Percentiles rank a stretch among this genome's conserved stretches.
Evolutionary conservation across 2,329 filamentous ascomycete species (phyloP).

Genomic region (Fusarium tuaranense): DNA sequence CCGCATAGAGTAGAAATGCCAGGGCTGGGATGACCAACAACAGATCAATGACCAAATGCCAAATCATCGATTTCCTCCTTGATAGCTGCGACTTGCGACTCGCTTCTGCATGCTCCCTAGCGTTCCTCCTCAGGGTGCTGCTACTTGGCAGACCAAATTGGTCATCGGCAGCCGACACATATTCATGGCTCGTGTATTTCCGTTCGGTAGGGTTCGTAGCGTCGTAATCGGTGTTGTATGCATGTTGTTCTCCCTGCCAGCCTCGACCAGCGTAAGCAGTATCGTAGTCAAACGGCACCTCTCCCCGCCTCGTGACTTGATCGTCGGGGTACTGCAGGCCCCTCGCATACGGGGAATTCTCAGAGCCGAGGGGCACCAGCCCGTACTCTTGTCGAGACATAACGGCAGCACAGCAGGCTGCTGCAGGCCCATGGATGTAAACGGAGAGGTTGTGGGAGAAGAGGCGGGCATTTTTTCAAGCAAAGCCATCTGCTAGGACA

Average conservation of each 20-base stretch:
- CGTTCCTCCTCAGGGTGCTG: neutral
- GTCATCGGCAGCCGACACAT: neutral
- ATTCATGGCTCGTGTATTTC: neutral
- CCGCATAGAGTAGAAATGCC: conserved; percentile 7
- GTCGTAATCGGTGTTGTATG: neutral
- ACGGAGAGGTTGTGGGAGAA: neutral
- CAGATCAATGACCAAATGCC: neutral
- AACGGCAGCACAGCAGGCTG: neutral
- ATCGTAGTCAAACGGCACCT: neutral
- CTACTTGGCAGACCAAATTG: neutral
- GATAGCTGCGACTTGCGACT: neutral
- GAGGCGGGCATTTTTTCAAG: neutral
- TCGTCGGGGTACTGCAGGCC: neutral
- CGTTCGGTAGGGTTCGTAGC: neutral
- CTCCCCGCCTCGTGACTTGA: neutral
- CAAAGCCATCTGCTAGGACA: neutral
- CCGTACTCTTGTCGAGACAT: conserved; percentile 3
- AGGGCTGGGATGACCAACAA: conserved; percentile 6
- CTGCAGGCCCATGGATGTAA: neutral
- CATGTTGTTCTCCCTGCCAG: neutral
- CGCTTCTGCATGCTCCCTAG: neutral
- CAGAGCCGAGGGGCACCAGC: neutral
- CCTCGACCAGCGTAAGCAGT: neutral
- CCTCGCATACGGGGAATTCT: neutral
- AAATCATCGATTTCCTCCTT: neutral